Evolutionary conservation across 2,329 filamentous ascomycete genomes (phyloP), one percentile per base, ranked within the genome.

Genomic region (Penicillium digitatum): DNA sequence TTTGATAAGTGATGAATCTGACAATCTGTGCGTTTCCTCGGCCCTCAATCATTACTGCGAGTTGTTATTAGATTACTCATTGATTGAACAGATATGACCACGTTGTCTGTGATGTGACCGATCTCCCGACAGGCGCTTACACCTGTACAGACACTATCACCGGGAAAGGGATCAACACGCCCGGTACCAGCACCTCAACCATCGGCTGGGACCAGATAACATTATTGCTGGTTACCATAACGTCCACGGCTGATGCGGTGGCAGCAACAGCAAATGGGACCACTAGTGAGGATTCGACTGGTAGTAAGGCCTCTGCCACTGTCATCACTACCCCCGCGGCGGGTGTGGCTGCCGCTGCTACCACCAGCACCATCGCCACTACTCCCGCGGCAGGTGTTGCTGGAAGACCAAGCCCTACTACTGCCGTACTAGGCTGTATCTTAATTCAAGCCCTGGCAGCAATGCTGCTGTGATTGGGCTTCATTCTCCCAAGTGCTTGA

Each of bases 211-310:
- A 22, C 5, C 52, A 62, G 18, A 42, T 66, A 22, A 35, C 27
- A 6, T 43, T 53, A 0, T 38, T 66, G 26, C 60, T 61, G 3
- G 64, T 69, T 3, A 68, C 62, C 9, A 54, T 69, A 40, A 67
- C 65, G 4, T 48, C 51, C 6, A 34, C 65, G 3, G 37, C 51
- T 2, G 10, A 26, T 7, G 57, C 58, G 1, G 63, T 58, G 0
- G 54, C 40, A 2, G 40, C 42, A 2, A 54, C 38, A 12, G 32
- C 38, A 2, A 27, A 48, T 1, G 34, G 43, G 10, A 22, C 50
- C 2, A 54, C 47, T 10, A 31, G 7, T 1, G 7, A 27, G 18
- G n/a, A 4, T 24, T 3, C 10, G 12, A 5, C 42, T 1, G 18
- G 35, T 27, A 22, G 18, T 9, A 20, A 37, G 3, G 8, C 14